phyloP scores from a whole-genome alignment of 176 grass and related monocot genomes.

The Secale cereale region DNA sequence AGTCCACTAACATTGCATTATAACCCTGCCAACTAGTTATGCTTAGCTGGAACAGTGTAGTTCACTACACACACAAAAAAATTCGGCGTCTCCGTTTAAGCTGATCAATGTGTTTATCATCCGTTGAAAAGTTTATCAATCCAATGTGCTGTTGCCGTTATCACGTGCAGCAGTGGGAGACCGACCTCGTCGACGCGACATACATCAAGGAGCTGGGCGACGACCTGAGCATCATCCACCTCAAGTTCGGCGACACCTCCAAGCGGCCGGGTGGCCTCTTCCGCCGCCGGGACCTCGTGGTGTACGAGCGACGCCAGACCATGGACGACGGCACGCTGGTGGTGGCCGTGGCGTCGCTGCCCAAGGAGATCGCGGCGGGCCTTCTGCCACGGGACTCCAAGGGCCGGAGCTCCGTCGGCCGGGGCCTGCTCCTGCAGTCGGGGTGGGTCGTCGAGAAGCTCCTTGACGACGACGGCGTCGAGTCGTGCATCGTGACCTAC shows the following conservation, averaged over 20 bases:
- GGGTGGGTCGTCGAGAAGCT: conserved; percentile 98
- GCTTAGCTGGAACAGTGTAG: neutral
- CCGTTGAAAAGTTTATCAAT: neutral
- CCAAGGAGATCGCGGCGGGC: conserved; percentile 92
- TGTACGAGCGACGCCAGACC: conserved; percentile 92
- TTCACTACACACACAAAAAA: too few species aligned
- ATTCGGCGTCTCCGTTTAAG: too few species aligned
- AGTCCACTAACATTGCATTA: neutral
- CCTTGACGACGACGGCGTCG: conserved; percentile 16
- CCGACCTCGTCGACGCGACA: conserved; percentile 66
- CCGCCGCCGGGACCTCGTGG: conserved; percentile 79
- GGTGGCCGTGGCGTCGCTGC: conserved; percentile 86
- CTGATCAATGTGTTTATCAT: too few species aligned
- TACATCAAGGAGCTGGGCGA: conserved; percentile 80
- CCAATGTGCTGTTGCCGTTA: neutral
- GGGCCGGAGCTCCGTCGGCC: conserved; percentile 23
- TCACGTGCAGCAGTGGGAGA: conserved; percentile 77
- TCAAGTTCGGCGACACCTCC: conserved; percentile 78
- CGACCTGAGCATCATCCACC: conserved; percentile 88
- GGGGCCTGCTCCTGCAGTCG: conserved; percentile 80
- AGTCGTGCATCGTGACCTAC: conserved; percentile 84
- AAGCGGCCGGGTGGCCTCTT: conserved; percentile 35
- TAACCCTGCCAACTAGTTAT: neutral
- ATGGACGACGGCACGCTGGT: conserved; percentile 98
- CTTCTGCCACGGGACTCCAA: conserved; percentile 54